phyloP scores from a whole-genome alignment of 495 filamentous ascomycete genomes.

The Penicillium pancosmium region DNA sequence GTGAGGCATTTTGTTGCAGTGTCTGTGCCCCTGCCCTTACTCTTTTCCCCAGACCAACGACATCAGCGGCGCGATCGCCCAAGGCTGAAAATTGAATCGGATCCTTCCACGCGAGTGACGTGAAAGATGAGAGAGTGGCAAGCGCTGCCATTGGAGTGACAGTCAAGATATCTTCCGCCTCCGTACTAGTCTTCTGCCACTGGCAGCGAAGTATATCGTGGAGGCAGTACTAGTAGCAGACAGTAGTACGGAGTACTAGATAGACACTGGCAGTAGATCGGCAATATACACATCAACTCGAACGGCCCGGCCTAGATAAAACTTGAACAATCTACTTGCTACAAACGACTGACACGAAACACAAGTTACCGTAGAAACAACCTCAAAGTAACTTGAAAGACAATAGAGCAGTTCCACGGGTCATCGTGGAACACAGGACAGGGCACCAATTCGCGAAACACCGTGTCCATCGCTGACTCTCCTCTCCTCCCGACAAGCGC shows the following conservation, averaged over 20 bases:
- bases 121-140: neutral
- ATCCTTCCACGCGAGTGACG: neutral
- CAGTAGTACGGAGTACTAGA: too few relatives aligned
- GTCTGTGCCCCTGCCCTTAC: conserved; percentile 13
- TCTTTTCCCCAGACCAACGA: conserved; percentile 22
- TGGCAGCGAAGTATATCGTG: too few relatives aligned
- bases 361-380: neutral
- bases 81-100: conserved; percentile 15
- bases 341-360: neutral
- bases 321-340: neutral
- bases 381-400: too few relatives aligned
- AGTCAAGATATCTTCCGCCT: too few relatives aligned
- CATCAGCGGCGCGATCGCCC: conserved; percentile 31
- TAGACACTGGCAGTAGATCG: too few relatives aligned
- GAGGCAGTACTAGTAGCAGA: too few relatives aligned
- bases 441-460: neutral
- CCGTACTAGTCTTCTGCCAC: too few relatives aligned
- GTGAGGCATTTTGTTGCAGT: conserved; percentile 32
- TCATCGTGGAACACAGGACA: neutral
- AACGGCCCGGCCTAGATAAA: too few relatives aligned
- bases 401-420: neutral
- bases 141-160: neutral
- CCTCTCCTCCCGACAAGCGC: neutral
- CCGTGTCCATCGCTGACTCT: neutral
- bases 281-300: neutral